Base-by-base conservation (phyloP, 73 alveolate species). In the Stentor roeselii region DNA sequence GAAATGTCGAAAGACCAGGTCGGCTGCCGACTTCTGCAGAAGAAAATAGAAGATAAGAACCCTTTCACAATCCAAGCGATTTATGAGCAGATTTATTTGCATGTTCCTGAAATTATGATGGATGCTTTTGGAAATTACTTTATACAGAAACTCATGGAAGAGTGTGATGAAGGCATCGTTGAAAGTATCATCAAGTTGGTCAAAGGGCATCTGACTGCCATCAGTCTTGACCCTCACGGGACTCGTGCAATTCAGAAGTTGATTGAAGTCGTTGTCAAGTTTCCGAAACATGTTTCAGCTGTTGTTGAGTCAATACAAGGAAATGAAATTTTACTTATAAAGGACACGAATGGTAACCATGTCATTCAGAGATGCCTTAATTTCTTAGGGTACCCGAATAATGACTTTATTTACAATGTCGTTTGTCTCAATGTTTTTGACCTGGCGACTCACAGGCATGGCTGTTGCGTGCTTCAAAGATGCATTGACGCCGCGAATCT, bases 91-190 rank as follows among this genome's bases (percentile, higher is more conserved):
- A 21, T 58, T 15, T 21, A 15, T 15, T 15, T 15, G 14, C n/a
- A 58, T 58, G 14, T 58, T 15, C 74, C 74, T 58, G 74, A 58
- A 58, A 14, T 58, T 58, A 58, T 58, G 74, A 58, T 58, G 74
- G 74, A 58, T 58, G 27, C 74, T 58, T 58, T 58, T 58, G 74
- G 74, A 58, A 58, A 58, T 58, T 58, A 58, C 74, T 58, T 58
- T 15, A 21, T 58, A 15, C n/a, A 58, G n/a, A 58, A 58, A 58
- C 74, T 58, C n/a, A 58, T 58, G 14, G 74, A 58, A 14, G n/a
- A 21, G 14, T 58, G 74, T 21, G n/a, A 58, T 21, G 14, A 58
- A 58, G 74, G n/a, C 74, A 15, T 15, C 27, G n/a, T 58, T 58
- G 74, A 21, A 58, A 21, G n/a, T 14, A 58, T 58, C n/a, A 58